Base-by-base conservation (phyloP, 2,329 filamentous ascomycete genomes). In the Pseudocercospora eumusae region DNA sequence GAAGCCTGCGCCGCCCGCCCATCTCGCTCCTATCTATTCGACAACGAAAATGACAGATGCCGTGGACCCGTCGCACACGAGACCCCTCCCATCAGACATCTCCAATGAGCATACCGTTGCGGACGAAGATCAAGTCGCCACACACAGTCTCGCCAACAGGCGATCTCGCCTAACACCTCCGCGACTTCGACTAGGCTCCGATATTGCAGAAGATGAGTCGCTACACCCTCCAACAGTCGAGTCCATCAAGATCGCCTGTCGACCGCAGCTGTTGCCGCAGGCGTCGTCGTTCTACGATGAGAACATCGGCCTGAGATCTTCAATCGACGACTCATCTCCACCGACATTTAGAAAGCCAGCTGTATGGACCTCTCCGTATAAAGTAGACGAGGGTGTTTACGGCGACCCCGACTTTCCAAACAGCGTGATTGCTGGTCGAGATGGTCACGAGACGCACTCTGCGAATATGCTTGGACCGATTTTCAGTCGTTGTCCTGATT, bases 251-350 rank as follows among this genome's bases (percentile, higher is more conserved):
- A 47, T 27, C 23, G 47, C 47, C 25, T 11, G 23, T 13, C 25
- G 47, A 9, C 23, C 49, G 20, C 52, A 40, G 31, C 52, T 13
- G 3, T 28, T 54, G 28, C 52, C 52, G 18, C 28, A 33, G 28
- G 52, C 27, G 4, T 54, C 52, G 15, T 54, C 52, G 11, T 33
- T 54, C 28, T 54, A 54, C 28, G 52, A 54, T n/a, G 52, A 54
- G 18, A 36, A 40, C 9, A 28, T 54, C 1, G 28, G 52, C 9
- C 8, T 40, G 52, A 9, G 27, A 10, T 54, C 52, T 10, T 25
- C 52, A 2, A 20, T 54, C 15, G 21, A 54, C 28, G 18, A 54
- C n/a, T 54, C 27, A 21, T 40, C 52, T 8, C 52, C 52, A 9
- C 21, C 27, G 20, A 10, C 13, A 9, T 20, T 31, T 4, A 23